Conservation (phyloP, 495 filamentous ascomycete genomes). For the Bombardia bombarda region DNA sequence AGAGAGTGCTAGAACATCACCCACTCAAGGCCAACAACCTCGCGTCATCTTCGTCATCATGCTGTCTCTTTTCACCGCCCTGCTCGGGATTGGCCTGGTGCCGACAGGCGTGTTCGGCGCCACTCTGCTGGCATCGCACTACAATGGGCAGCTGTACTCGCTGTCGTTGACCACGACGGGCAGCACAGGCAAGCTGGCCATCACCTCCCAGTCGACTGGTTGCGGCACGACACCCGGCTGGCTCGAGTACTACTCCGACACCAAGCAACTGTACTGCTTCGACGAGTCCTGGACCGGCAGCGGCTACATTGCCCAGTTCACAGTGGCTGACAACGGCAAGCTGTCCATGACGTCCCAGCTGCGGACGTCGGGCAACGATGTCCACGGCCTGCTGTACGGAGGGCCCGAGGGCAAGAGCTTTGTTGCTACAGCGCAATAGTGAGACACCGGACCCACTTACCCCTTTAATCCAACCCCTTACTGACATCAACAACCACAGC, state of each 20-base stretch:
- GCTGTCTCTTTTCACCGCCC: slow-evolving; percentile 1
- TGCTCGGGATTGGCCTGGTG: slow-evolving; percentile 11
- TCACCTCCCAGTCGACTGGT: slow-evolving; percentile 21
- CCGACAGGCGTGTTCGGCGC: slow-evolving; percentile 25
- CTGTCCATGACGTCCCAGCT: slow-evolving; percentile 28
- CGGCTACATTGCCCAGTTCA: slow-evolving; percentile 36
- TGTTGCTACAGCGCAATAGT: slow-evolving; percentile 43
- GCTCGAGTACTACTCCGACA: slow-evolving; percentile 40
- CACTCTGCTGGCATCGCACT: slow-evolving; percentile 35
- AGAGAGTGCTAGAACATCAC: neutral
- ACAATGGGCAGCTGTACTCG: slow-evolving; percentile 32
- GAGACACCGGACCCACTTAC: slow-evolving; percentile 3
- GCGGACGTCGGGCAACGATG: slow-evolving; percentile 30
- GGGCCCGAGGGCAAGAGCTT: slow-evolving; percentile 29
- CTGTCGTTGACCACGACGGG: slow-evolving; percentile 19
- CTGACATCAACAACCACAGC: slow-evolving; percentile 14
- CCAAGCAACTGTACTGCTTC: slow-evolving; percentile 49
- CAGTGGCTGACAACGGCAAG: slow-evolving; percentile 27
- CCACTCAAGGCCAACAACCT: neutral
- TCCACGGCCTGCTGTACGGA: slow-evolving; percentile 34
- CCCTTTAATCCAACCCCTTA: too few relatives aligned
- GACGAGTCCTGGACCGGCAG: slow-evolving; percentile 42
- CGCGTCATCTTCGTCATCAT: neutral
- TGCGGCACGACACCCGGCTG: slow-evolving; percentile 44
- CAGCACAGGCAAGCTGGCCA: slow-evolving; percentile 19